Evolutionary conservation across 78 protist species (phyloP), one percentile per base, ranked within the genome.

Genomic region (Dictyostelium purpureum): DNA sequence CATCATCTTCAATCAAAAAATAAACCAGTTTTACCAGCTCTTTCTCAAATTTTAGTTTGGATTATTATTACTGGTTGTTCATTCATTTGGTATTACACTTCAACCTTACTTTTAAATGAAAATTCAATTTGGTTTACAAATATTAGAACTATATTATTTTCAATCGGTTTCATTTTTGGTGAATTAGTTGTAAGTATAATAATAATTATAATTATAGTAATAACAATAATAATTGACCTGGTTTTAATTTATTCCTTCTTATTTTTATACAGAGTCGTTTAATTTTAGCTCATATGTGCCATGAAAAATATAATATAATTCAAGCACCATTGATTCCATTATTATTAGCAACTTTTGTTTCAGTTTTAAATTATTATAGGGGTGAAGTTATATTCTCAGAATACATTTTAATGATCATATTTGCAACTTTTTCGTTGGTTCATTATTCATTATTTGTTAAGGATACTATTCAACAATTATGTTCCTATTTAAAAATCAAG

Each of bases 211-310:
- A 1, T 31, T 26, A 57, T 56, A 24, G 9, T 57, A 24, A 59
- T 78, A 24, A 3, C 28, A 11, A 33, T n/a, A 7, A 26, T 42
- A 19, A 40, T 28, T 21, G 0, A 31, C 16, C n/a, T 79, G 18
- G 18, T 24, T 49, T 0, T 9, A 24, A 56, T 10, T 38, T 21
- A 14, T 31, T n/a, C n/a, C n/a, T n/a, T 74, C 12, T 10, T 35
- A 77, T 37, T 19, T 21, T 5, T 43, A 42, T 12, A 78, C 24
- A 82, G 90, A 85, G 92, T 74, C 80, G 92, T 51, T 47, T 85
- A 42, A 85, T 85, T 85, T 42, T 85, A 56, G 63, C 83, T 19
- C 92, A 85, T 45, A 85, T 85, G 92, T 85, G 92, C n/a, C 92
- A 85, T 61, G 69, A 67, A n/a, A 56, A 56, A 56, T 85, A 73